These are phyloP conservation scores for Fusarium foetens DNA, from an alignment of 2,329 filamentous ascomycete species.

Conservation along the genomic window DNA sequence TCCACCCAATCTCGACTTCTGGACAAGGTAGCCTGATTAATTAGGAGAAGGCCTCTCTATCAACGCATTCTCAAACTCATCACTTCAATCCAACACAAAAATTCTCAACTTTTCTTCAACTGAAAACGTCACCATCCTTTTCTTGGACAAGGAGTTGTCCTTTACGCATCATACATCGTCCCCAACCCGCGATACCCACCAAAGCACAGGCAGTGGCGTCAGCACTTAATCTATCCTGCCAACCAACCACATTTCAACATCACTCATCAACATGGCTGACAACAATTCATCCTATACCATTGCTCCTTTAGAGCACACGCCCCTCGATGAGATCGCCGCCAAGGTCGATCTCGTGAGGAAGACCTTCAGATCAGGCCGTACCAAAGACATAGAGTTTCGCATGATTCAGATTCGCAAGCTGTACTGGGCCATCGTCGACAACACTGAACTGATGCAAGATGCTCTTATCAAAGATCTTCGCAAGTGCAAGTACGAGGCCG, in stretches of 20 bases:
- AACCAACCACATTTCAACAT: constrained; percentile 22
- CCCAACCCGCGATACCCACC: background rate
- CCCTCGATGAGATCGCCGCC: constrained; percentile 72
- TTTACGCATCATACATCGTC: background rate
- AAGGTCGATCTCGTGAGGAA: constrained; percentile 69
- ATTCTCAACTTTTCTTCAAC: background rate
- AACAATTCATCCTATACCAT: constrained; percentile 53
- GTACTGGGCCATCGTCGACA: constrained; percentile 91
- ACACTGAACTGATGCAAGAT: constrained; percentile 75
- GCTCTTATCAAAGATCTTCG: constrained; percentile 81
- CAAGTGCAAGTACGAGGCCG: constrained; percentile 80
- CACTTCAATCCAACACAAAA: background rate
- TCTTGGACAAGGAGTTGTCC: background rate
- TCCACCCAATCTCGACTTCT: constrained; percentile 1
- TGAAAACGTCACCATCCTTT: background rate
- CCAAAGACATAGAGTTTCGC: constrained; percentile 83
- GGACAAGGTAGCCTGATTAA: constrained; percentile 16
- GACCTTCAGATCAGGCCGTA: constrained; percentile 83
- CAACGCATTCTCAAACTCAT: background rate
- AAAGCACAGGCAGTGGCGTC: constrained; percentile 4
- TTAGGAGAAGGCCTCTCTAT: constrained; percentile 14
- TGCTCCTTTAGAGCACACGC: constrained; percentile 66
- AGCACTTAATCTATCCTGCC: constrained; percentile 13
- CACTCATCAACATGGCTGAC: constrained; percentile 49
- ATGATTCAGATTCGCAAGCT: constrained; percentile 89